phyloP scores from a whole-genome alignment of 2,329 filamentous ascomycete species.

The Chaetoscypha palmicola region DNA sequence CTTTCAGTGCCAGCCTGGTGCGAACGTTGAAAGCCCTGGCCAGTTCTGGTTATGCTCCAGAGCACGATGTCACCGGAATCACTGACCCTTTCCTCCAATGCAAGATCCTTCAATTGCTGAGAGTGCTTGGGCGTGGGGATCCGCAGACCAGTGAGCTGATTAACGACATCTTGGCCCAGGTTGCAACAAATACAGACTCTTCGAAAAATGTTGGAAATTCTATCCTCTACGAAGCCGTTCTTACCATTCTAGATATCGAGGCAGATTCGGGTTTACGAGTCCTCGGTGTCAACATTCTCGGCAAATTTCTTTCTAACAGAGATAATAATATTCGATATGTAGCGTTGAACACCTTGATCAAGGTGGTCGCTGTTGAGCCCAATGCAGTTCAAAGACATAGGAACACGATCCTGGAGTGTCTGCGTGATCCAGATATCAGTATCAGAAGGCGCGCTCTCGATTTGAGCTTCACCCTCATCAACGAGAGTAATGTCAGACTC shows the following conservation, averaged over 20 bases:
- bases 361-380: conserved; percentile 95
- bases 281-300: conserved; percentile 93
- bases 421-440: conserved; percentile 96
- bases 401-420: conserved; percentile 94
- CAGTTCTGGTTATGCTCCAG: conserved; percentile 91
- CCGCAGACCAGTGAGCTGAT: conserved; percentile 88
- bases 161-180: conserved; percentile 95
- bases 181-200: conserved; percentile 95
- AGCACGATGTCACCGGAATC: conserved; percentile 97
- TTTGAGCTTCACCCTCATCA: conserved; percentile 95
- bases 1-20: conserved; percentile 76
- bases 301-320: conserved; percentile 96
- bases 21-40: conserved; percentile 87
- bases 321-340: conserved; percentile 99
- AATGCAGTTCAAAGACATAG: conserved; percentile 95
- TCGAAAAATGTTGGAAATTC: conserved; percentile 98
- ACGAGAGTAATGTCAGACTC: conserved; percentile 90
- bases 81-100: conserved; percentile 97
- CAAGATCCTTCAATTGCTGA: conserved; percentile 82
- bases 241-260: conserved; percentile 96
- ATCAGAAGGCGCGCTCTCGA: conserved; percentile 93
- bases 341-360: conserved; percentile 92
- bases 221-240: conserved; percentile 93
- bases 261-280: conserved; percentile 92
- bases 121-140: conserved; percentile 82